phyloP scores from a whole-genome alignment of 2,329 filamentous ascomycete species.

The Biscogniauxia mediterranea region DNA sequence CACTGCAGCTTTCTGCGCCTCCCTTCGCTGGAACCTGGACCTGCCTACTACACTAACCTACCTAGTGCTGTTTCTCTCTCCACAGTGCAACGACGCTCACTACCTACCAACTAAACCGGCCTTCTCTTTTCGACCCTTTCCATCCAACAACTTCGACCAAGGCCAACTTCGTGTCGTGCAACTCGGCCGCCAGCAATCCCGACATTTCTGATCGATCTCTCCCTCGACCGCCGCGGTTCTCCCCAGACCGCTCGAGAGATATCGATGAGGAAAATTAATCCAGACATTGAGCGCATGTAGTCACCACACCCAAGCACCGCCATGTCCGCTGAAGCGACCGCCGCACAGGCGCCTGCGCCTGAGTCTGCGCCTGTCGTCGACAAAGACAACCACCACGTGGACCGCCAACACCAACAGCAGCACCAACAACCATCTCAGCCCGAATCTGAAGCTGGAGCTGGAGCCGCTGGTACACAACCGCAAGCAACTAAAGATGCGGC shows the following conservation, averaged over 20 bases:
- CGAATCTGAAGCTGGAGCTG: too few relatives aligned
- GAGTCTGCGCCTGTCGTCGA: constrained; percentile 15
- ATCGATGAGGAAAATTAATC: neutral
- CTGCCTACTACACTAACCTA: neutral
- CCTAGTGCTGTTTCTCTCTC: neutral
- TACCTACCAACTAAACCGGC: neutral
- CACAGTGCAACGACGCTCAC: neutral
- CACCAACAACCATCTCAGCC: too few relatives aligned
- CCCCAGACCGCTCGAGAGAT: neutral
- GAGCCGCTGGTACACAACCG: constrained; percentile 6
- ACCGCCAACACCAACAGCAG: constrained; percentile 6
- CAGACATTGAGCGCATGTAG: constrained; percentile 43
- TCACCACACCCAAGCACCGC: constrained; percentile 31
- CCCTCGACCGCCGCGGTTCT: neutral
- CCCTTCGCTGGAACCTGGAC: neutral
- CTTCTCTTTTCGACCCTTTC: neutral
- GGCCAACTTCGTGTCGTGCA: neutral
- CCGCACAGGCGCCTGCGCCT: constrained; percentile 44
- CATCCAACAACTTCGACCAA: neutral
- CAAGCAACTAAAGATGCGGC: constrained; percentile 21
- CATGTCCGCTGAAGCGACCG: constrained; percentile 58
- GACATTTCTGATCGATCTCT: neutral
- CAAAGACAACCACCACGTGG: constrained; percentile 25
- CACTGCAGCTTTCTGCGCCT: neutral
- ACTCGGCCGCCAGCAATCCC: neutral